A percentile compares a stretch with the other conserved stretches of the same genome.
These are phyloP conservation scores for Wickerhamomyces strasburgensis DNA, from an alignment of 805 yeast genomes.

Conservation along the genomic window DNA sequence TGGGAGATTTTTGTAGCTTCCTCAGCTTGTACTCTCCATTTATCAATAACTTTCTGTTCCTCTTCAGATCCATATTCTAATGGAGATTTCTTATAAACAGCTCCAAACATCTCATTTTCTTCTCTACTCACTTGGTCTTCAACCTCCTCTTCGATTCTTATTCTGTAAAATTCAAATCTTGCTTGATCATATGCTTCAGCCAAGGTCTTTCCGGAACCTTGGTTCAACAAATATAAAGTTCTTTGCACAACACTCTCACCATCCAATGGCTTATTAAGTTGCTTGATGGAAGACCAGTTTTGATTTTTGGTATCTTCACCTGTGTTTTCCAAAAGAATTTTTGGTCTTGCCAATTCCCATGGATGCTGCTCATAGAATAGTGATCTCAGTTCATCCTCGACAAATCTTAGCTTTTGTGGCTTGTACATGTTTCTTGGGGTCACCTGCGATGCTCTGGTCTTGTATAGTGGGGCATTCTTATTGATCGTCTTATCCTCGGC, in stretches of 20 bases:
- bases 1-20: constrained; percentile 42
- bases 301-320: constrained; percentile 47
- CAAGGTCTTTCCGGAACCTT: constrained; percentile 29
- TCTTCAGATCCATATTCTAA: constrained; percentile 62
- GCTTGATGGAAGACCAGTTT: constrained; percentile 81
- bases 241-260: constrained; percentile 88
- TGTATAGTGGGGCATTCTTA: constrained; percentile 24
- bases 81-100: constrained; percentile 57
- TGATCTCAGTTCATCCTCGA: constrained; percentile 74
- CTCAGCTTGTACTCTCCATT: constrained; percentile 70
- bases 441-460: constrained; percentile 26
- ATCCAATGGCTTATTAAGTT: constrained; percentile 67
- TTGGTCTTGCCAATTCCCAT: constrained; percentile 95
- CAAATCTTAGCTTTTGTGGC: constrained; percentile 25
- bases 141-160: constrained; percentile 79
- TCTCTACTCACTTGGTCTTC: constrained; percentile 69
- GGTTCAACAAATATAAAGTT: constrained; percentile 49
- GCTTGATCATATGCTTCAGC: constrained; percentile 79
- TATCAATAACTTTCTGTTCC: constrained; percentile 67
- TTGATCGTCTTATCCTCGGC: constrained; percentile 13
- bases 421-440: constrained; percentile 13
- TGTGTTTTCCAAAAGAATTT: constrained; percentile 69
- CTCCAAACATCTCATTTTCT: constrained; percentile 83
- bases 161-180: constrained; percentile 79
- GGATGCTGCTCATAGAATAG: constrained; percentile 92